A percentile compares a stretch with the other conserved stretches of the same genome.
Conservation (phyloP, 202 grass and related monocot species). For the Zizania palustris region DNA sequence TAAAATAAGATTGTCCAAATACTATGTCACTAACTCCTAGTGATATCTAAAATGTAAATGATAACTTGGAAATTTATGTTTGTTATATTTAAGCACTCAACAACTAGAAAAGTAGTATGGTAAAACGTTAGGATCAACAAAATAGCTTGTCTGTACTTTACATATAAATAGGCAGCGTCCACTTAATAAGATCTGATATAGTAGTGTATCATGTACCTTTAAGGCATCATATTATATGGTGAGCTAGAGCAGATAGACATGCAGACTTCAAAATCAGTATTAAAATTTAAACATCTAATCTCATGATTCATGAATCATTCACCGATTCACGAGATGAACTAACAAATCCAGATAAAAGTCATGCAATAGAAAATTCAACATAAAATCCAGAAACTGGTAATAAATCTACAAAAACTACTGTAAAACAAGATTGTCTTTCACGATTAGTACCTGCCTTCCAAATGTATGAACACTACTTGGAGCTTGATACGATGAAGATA, state of each 20-base stretch:
- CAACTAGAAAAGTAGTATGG: slow-evolving; percentile 9
- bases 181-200: slow-evolving; percentile 15
- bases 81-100: not conserved
- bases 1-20: slow-evolving; percentile 24
- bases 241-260: not conserved
- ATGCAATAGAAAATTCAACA: not conserved
- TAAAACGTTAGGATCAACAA: not conserved
- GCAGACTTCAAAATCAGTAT: not conserved
- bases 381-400: not conserved
- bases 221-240: not conserved
- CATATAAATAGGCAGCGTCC: not conserved
- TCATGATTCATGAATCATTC: not conserved
- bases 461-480: slow-evolving; percentile 40
- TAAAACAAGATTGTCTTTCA: slow-evolving; percentile 30
- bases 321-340: not conserved
- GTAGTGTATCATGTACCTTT: not conserved
- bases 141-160: not conserved
- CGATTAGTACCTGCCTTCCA: slow-evolving; percentile 62
- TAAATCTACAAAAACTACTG: slow-evolving; percentile 19
- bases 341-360: not conserved
- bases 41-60: slow-evolving; percentile 10
- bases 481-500: slow-evolving; percentile 40
- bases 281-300: not conserved
- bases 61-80: not conserved
- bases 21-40: not conserved